Evolutionary conservation across 139 green algal genomes (phyloP).

Genomic region (Volvox africanus): DNA sequence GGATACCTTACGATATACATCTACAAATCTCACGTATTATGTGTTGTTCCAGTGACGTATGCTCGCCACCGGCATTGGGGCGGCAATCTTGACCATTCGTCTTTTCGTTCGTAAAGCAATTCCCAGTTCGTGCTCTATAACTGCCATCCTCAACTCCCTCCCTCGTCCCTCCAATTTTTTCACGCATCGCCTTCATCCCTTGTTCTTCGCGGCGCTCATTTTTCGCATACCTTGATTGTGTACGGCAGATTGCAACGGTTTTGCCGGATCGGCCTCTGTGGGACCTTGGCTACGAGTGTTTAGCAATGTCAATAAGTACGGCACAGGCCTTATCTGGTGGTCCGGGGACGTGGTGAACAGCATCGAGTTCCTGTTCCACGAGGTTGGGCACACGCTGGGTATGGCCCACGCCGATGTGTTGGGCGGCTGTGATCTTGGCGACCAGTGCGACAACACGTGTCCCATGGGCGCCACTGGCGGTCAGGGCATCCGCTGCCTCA

Average conservation of each 20-base stretch:
- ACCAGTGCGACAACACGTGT: slow-evolving; percentile 43
- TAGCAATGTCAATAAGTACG: neutral
- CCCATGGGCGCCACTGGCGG: neutral
- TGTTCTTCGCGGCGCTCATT: too few species aligned
- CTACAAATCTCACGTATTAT: too few species aligned
- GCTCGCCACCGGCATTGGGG: too few species aligned
- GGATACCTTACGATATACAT: too few species aligned
- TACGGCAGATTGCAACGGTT: neutral
- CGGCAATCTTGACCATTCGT: too few species aligned
- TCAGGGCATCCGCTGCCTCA: slow-evolving; percentile 39
- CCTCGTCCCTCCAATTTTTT: too few species aligned
- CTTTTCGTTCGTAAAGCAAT: too few species aligned
- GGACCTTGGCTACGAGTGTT: neutral
- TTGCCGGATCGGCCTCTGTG: neutral
- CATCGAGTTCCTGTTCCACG: slow-evolving; percentile 36
- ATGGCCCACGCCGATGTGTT: neutral
- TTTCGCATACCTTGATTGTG: too few species aligned
- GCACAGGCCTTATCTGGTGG: slow-evolving; percentile 17
- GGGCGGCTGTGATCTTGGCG: neutral
- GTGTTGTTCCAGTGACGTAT: too few species aligned
- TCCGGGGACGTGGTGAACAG: neutral
- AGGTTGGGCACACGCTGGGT: slow-evolving; percentile 4
- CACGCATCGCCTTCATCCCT: too few species aligned
- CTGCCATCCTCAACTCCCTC: too few species aligned
- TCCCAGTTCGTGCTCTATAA: too few species aligned